These are phyloP conservation scores for Crithidia mellificae DNA, from an alignment of 208 protist genomes.

Conservation along the genomic window DNA sequence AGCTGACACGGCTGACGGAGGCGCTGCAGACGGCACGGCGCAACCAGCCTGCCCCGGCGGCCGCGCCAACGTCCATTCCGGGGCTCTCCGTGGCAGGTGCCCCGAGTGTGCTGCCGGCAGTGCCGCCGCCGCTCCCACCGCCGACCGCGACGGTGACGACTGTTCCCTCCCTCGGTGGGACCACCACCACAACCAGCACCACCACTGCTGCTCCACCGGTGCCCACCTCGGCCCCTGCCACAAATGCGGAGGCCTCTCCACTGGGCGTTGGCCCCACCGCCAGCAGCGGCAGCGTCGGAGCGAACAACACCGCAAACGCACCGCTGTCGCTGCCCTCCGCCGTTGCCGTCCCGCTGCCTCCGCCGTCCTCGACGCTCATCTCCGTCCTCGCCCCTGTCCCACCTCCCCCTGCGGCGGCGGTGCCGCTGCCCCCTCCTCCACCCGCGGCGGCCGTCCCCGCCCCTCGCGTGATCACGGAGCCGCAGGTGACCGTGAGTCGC, in stretches of 20 bases:
- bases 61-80: neutral
- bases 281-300: too few relatives aligned
- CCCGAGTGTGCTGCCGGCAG: neutral
- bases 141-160: neutral
- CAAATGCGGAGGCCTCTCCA: too few relatives aligned
- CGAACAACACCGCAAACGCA: too few relatives aligned
- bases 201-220: slow-evolving; percentile 2
- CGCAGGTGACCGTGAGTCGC: slow-evolving; percentile 34
- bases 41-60: slow-evolving; percentile 10
- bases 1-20: slow-evolving; percentile 52
- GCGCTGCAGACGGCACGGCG: slow-evolving; percentile 39
- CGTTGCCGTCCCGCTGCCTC: neutral
- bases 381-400: neutral
- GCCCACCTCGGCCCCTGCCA: too few relatives aligned
- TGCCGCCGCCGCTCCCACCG: slow-evolving; percentile 11
- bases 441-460: neutral
- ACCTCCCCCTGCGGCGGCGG: neutral
- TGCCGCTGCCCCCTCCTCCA: slow-evolving; percentile 17
- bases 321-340: slow-evolving; percentile 5
- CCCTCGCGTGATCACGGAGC: slow-evolving; percentile 8
- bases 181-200: neutral
- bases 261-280: too few relatives aligned
- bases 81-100: neutral
- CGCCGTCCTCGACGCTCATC: neutral
- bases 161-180: neutral